A percentile compares a stretch with the other conserved stretches of the same genome.
These are phyloP conservation scores for Ceratobasidium papillatum DNA, from an alignment of 1,284 basidiomycete genomes.

Conservation along the genomic window DNA sequence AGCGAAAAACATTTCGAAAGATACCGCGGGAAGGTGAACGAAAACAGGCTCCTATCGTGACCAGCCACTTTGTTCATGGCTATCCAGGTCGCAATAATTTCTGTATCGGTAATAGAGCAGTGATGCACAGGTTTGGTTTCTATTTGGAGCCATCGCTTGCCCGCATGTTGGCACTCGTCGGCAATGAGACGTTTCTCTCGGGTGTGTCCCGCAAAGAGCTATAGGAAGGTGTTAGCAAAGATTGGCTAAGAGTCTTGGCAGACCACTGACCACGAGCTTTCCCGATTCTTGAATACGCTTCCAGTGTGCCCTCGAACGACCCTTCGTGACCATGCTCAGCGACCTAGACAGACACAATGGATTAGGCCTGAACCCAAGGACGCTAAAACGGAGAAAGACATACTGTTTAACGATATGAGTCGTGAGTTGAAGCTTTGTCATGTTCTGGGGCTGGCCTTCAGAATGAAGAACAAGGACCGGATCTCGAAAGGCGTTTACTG, in stretches of 20 bases:
- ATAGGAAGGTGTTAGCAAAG: background rate
- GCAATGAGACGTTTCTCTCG: conserved; percentile 40
- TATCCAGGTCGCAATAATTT: conserved; percentile 37
- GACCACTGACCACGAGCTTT: conserved; percentile 23
- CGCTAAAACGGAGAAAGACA: background rate
- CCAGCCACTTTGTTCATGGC: conserved; percentile 24
- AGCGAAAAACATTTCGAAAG: conserved; percentile 35
- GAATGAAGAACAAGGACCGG: conserved; percentile 26
- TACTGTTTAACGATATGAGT: conserved; percentile 26
- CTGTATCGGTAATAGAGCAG: conserved; percentile 34
- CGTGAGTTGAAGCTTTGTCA: conserved; percentile 28
- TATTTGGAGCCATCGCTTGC: conserved; percentile 38
- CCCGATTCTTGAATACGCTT: conserved; percentile 24
- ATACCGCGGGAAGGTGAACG: conserved; percentile 21
- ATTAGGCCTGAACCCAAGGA: background rate
- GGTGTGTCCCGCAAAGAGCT: conserved; percentile 31
- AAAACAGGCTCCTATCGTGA: conserved; percentile 2
- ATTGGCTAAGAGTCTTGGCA: background rate
- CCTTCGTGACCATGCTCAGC: conserved; percentile 16
- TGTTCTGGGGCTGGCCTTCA: background rate
- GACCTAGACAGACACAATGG: background rate
- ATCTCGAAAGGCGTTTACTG: conserved; percentile 32
- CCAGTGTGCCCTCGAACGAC: conserved; percentile 34
- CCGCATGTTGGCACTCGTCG: conserved; percentile 38
- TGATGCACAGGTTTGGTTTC: conserved; percentile 34